A percentile compares a stretch with the other conserved stretches of the same genome.
phyloP scores from a whole-genome alignment of 1,139 yeast genomes.

The Suhomyces wounanorum region DNA sequence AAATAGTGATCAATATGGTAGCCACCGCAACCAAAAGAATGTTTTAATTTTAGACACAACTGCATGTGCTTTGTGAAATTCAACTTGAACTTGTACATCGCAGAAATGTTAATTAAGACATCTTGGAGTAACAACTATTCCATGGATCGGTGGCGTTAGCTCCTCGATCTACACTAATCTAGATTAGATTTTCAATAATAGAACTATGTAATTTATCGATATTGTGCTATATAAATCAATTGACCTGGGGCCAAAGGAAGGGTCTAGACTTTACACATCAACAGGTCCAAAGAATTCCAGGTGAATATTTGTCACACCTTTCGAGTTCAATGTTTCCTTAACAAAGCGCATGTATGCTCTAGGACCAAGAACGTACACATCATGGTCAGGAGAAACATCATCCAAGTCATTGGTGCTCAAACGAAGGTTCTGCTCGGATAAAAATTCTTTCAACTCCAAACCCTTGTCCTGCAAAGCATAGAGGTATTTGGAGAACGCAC shows the following conservation, averaged over 20 bases:
- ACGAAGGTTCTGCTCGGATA: constrained; percentile 16
- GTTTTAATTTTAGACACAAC: too few species aligned
- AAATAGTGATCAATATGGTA: too few species aligned
- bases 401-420: constrained; percentile 17
- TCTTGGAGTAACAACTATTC: too few species aligned
- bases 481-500: constrained; percentile 34
- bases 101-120: too few species aligned
- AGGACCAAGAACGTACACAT: constrained; percentile 42
- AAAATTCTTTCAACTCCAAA: constrained; percentile 25
- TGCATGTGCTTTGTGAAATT: too few species aligned
- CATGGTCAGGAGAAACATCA: constrained; percentile 20
- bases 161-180: too few species aligned
- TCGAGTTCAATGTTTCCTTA: constrained; percentile 18
- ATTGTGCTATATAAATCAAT: too few species aligned
- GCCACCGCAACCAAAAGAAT: too few species aligned
- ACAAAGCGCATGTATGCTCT: constrained; percentile 34
- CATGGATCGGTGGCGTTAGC: too few species aligned
- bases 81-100: too few species aligned
- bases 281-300: constrained; percentile 29
- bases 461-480: constrained; percentile 17
- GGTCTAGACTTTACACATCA: constrained; percentile 10
- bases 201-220: neutral
- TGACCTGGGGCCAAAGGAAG: too few species aligned
- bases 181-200: neutral
- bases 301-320: constrained; percentile 17